Base-by-base conservation (phyloP, 2,329 filamentous ascomycete genomes). In the Curvularia eragrostidis region DNA sequence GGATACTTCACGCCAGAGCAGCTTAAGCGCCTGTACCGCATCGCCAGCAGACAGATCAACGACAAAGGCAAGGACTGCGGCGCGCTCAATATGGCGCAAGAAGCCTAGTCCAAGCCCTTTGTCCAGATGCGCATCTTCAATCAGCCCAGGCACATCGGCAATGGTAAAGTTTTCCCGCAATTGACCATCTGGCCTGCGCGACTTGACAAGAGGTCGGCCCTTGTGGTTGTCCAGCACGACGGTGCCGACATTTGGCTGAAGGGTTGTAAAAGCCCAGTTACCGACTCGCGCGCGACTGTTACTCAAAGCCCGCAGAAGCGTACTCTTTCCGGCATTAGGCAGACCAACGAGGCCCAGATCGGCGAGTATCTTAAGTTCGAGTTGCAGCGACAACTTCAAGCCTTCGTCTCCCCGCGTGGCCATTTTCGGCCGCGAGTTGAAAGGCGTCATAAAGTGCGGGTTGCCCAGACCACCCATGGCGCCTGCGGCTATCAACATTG, bases 281-380 rank as follows among this genome's bases (percentile, higher is more conserved):
- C 95, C 95, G 4, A 99, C 88, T 38, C 95, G 87, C 1, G 95
- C 91, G 58, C 93, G 89, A 74, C 91, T 96, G 75, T 93, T 93
- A 68, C 89, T 96, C 68, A 99, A 81, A 3, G 93, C 89, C 18
- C 95, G 88, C 15, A 98, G 84, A 1, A 99, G 83, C 0, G 95
- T 98, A 73, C 91, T 96, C 79, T 99, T 99, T 8, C 95, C 95
- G 4, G 94, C 95, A 75, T 99, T 99, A 1, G 95, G 95, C 15
- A 98, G 85, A 0, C 95, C 95, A 15, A 99, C 95, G 2, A 99
- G 84, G 0, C 95, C 95, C 7, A 99, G 90, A 77, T 99, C 95
- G 5, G 95, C 95, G 39, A 99, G 87, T 9, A 99, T 85, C 81
- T 97, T 98, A 61, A 99, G 84, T 76, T 99, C 95, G 13, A 99